phyloP scores from a whole-genome alignment of 2,329 filamentous ascomycete genomes.

The Hysterium pulicare region DNA sequence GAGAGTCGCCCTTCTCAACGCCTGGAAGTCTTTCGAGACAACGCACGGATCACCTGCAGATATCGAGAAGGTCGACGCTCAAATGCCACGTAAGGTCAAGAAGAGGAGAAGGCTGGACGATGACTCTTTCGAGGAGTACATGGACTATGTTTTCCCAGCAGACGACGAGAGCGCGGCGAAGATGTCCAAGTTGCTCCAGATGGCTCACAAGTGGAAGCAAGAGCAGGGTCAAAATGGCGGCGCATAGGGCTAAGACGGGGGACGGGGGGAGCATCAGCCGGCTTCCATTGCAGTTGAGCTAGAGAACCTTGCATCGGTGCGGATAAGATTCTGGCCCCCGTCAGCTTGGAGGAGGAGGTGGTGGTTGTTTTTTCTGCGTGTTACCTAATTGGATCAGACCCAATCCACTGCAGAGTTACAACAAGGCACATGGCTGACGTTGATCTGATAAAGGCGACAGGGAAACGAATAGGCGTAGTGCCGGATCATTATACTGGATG shows the following conservation, averaged over 20 bases:
- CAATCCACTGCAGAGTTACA: no score
- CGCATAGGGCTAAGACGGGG: background rate
- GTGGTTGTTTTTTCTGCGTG: background rate
- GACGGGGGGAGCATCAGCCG: background rate
- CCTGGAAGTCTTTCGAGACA: conserved; percentile 89
- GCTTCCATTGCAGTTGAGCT: background rate
- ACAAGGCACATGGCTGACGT: no score
- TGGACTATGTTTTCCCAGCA: conserved; percentile 95
- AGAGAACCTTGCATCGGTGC: background rate
- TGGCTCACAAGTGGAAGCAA: conserved; percentile 86
- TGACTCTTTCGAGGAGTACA: conserved; percentile 91
- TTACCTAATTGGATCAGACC: no score
- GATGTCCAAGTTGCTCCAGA: conserved; percentile 76
- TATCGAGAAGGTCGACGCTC: conserved; percentile 77
- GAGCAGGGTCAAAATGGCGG: conserved; percentile 35
- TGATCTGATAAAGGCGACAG: background rate
- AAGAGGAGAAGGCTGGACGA: conserved; percentile 89
- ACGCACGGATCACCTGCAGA: conserved; percentile 75
- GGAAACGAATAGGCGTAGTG: background rate
- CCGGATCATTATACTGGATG: conserved; percentile 1
- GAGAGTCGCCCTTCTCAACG: conserved; percentile 84
- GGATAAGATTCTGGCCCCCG: background rate
- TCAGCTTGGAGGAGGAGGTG: background rate
- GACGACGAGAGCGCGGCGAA: conserved; percentile 86
- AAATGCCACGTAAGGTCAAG: conserved; percentile 93